Base-by-base conservation (phyloP, 139 green algal species). In the Nannochloris sp. region DNA sequence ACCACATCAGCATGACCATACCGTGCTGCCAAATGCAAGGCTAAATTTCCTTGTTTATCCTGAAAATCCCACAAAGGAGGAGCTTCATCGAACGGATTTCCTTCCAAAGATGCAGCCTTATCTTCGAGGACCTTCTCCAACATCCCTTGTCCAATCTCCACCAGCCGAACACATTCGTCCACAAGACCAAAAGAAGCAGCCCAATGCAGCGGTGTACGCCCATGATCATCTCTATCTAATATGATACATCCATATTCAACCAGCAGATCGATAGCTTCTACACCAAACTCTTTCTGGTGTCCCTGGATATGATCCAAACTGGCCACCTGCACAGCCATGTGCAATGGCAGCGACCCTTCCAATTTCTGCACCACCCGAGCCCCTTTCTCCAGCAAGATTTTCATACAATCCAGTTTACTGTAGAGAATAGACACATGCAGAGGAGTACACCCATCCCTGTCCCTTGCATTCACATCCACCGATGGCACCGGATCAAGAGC, bases 401-500 rank as follows among this genome's bases (percentile, higher is more conserved):
- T 20, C 10, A 67, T 69, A 25, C 68, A 80, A n/a, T 78, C 73
- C 6, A 36, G 13, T 45, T 20, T 31, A 80, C 86, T 85, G 31
- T 85, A 73, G 5, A 95, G 67, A 20, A 94, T 68, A 25, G 88
- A 85, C 1, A 95, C 46, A 74, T 96, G 88, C 49, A 96, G 61
- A 0, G 89, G 84, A 11, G 86, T 90, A 63, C 78, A 88, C 2
- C 71, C 66, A 17, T 84, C 59, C 2, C 56, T 49, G 56, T 93
- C 86, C 25, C 70, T 72, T 3, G 56, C 40, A 56, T 85, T 70
- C 3, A 89, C 17, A 23, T 72, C 29, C 3, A 60, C 58, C 4
- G 23, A 6, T 30, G 62, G 20, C 5, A 5, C 44, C 17, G 49
- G 14, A 2, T 49, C 28, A 4, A 36, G 14, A 30, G 16, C 16